A percentile compares a stretch with the other conserved stretches of the same genome.
Evolutionary conservation across 306 rosid species (phyloP).

Genomic region (Vachellia collinsii): DNA sequence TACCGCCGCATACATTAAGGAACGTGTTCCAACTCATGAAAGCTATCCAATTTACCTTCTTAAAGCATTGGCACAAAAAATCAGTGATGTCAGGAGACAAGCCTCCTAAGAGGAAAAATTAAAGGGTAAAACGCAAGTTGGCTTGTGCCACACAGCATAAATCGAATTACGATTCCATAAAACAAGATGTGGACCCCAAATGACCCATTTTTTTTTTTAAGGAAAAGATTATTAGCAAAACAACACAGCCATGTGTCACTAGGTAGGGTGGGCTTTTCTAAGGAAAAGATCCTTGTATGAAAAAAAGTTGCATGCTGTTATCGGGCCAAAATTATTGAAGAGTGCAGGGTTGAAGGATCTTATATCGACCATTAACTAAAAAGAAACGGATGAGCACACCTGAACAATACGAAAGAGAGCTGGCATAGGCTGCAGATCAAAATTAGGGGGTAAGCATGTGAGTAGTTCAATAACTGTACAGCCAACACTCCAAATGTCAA

Average conservation of each 20-base stretch:
- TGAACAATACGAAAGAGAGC: constrained; percentile 99
- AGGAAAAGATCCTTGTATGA: too few relatives aligned
- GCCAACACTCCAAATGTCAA: constrained; percentile 99
- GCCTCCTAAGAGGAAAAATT: constrained; percentile 65
- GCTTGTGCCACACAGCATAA: neutral
- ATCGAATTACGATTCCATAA: too few relatives aligned
- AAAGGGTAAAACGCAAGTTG: neutral
- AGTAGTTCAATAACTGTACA: constrained; percentile 99
- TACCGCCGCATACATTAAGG: neutral
- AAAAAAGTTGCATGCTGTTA: neutral
- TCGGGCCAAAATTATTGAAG: too few relatives aligned
- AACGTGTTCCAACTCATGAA: constrained; percentile 8
- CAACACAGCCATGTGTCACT: too few relatives aligned
- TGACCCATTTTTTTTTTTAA: neutral
- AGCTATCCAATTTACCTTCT: constrained; percentile 68
- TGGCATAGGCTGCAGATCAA: constrained; percentile 98
- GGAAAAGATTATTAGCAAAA: too few relatives aligned
- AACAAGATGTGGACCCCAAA: neutral
- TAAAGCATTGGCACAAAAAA: constrained; percentile 93
- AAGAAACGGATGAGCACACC: constrained; percentile 51
- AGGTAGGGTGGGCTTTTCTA: too few relatives aligned
- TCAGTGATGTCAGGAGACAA: constrained; percentile 89
- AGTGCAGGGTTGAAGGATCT: neutral
- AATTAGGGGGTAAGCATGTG: constrained; percentile 96
- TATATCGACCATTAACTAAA: constrained; percentile 17